phyloP scores from a whole-genome alignment of 441 rosid species.

The Brassica balearica region DNA sequence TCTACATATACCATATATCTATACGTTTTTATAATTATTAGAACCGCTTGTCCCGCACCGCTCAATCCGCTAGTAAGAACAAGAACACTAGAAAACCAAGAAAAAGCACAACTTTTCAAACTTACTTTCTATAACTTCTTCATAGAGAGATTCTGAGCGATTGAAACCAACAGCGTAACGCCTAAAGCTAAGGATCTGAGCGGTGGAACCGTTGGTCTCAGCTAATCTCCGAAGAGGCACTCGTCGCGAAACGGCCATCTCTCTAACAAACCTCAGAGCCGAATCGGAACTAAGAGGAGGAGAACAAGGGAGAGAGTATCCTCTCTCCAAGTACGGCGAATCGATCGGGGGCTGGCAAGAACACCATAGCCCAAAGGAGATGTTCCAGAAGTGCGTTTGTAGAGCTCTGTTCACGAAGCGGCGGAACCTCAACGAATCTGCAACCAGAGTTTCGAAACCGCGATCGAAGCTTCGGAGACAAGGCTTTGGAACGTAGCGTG shows the following conservation, averaged over 20 bases:
- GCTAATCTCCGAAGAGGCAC: slow-evolving; percentile 41
- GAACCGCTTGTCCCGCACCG: too few relatives aligned
- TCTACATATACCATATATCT: too few relatives aligned
- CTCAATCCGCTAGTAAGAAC: not conserved
- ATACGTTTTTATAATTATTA: too few relatives aligned
- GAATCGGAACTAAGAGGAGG: slow-evolving; percentile 14
- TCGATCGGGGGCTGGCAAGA: slow-evolving; percentile 34
- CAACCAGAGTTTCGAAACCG: slow-evolving; percentile 22
- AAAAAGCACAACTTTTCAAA: not conserved
- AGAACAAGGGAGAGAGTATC: slow-evolving; percentile 12
- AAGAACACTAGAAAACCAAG: not conserved
- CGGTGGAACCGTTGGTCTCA: slow-evolving; percentile 30
- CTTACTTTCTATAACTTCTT: slow-evolving; percentile 35
- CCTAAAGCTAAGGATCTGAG: slow-evolving; percentile 45
- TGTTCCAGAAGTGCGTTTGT: slow-evolving; percentile 38
- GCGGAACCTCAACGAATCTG: slow-evolving; percentile 29
- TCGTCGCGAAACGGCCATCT: slow-evolving; percentile 21
- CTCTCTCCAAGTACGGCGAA: slow-evolving; percentile 33
- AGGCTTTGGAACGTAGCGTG: slow-evolving; percentile 35
- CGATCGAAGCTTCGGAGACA: slow-evolving; percentile 40
- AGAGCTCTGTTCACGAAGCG: slow-evolving; percentile 41
- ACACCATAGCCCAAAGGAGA: slow-evolving; percentile 45
- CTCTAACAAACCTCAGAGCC: slow-evolving; percentile 36
- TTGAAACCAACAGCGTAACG: slow-evolving; percentile 36
- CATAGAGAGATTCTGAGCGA: slow-evolving; percentile 26